Percentiles rank a stretch among this genome's conserved stretches.
Conservation (phyloP, 2,329 filamentous ascomycete species). For the Colletotrichum tabaci region DNA sequence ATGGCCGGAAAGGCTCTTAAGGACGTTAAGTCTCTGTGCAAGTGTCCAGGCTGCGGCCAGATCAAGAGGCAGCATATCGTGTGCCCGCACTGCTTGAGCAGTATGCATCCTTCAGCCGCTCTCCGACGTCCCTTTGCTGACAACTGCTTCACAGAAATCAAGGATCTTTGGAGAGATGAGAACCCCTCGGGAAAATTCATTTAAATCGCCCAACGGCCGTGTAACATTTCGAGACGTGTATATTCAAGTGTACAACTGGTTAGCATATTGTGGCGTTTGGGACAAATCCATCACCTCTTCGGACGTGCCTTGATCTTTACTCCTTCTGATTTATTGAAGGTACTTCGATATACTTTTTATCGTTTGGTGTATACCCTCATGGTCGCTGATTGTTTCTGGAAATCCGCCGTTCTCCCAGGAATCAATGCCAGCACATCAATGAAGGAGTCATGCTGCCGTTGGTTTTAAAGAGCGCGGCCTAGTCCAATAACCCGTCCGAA, state of each 20-base stretch:
- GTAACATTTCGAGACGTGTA: conserved; percentile 47
- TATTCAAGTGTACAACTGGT: conserved; percentile 47
- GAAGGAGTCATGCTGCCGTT: not conserved
- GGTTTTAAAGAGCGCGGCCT: no score
- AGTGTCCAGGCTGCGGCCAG: conserved; percentile 90
- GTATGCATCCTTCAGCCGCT: conserved; percentile 65
- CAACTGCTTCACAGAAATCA: conserved; percentile 57
- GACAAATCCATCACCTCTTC: conserved; percentile 36
- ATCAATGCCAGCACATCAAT: not conserved
- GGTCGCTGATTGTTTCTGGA: no score
- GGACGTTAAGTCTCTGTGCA: conserved; percentile 89
- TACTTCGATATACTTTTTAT: not conserved
- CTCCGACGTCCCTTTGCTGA: conserved; percentile 40
- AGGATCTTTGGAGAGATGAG: conserved; percentile 60
- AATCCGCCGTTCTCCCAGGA: not conserved
- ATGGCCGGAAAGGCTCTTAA: conserved; percentile 96
- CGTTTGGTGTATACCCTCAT: not conserved
- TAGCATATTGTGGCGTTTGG: conserved; percentile 40
- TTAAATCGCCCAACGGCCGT: conserved; percentile 40
- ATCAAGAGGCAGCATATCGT: conserved; percentile 90
- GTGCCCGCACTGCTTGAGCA: conserved; percentile 88
- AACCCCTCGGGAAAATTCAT: conserved; percentile 54
- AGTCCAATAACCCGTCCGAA: not conserved
- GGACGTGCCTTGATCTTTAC: not conserved
- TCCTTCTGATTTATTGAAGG: no score